Percentiles rank a stretch among this genome's conserved stretches.
phyloP scores from a whole-genome alignment of 148 eudicot species.

The Mesembryanthemum crystallinum region DNA sequence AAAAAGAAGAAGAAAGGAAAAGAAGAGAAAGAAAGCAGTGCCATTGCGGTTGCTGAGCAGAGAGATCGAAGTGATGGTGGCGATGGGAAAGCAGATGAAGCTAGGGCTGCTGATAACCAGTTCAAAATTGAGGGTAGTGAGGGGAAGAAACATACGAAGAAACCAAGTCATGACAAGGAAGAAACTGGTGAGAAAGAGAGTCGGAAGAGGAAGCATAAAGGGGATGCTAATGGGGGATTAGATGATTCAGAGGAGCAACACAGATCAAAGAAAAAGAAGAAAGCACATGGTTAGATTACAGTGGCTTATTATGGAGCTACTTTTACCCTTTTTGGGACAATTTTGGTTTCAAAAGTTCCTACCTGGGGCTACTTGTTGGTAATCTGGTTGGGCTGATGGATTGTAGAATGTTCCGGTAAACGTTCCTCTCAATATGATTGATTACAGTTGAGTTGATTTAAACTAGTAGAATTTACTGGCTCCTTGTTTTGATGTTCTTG shows the following conservation, averaged over 20 bases:
- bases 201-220: slow-evolving; percentile 41
- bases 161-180: background rate
- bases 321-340: background rate
- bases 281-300: slow-evolving; percentile 16
- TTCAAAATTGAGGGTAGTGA: background rate
- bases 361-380: background rate
- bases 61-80: background rate
- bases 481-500: background rate
- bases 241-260: slow-evolving; percentile 30
- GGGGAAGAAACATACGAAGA: slow-evolving; percentile 25
- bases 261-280: slow-evolving; percentile 38
- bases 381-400: background rate
- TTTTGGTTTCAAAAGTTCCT: background rate
- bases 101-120: background rate
- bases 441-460: background rate
- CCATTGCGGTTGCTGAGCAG: background rate
- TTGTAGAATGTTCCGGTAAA: background rate
- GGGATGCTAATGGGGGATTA: slow-evolving; percentile 19
- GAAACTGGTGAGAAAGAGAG: slow-evolving; percentile 22
- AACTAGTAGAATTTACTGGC: background rate
- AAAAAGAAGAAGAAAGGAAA: slow-evolving; percentile 14
- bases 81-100: background rate
- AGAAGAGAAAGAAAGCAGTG: background rate
- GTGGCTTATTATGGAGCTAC: background rate
- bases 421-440: background rate